A percentile compares a stretch with the other conserved stretches of the same genome.
phyloP scores from a whole-genome alignment of 2,329 filamentous ascomycete genomes.

The Chalara sp. region DNA sequence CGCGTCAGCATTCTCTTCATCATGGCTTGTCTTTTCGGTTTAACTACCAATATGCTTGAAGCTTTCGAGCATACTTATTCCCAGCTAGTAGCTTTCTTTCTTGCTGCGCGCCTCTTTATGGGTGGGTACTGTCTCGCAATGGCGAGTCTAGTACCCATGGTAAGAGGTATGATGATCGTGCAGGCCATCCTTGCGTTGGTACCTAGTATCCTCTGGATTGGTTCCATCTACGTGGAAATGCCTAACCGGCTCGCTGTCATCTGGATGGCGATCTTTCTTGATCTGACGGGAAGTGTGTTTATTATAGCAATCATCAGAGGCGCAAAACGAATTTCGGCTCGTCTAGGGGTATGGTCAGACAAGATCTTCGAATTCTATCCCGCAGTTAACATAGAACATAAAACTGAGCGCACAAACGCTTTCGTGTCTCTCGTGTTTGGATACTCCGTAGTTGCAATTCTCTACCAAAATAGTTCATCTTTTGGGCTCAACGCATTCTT shows the following conservation, averaged over 20 bases:
- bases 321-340: constrained; percentile 17
- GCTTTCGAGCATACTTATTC: constrained; percentile 50
- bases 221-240: constrained; percentile 47
- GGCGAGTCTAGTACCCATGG: constrained; percentile 47
- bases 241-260: constrained; percentile 48
- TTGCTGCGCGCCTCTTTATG: constrained; percentile 49
- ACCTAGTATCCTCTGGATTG: constrained; percentile 51
- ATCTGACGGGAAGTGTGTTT: constrained; percentile 41
- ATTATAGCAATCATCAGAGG: constrained; percentile 35
- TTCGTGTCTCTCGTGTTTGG: constrained; percentile 61
- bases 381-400: constrained; percentile 59
- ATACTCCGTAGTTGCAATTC: constrained; percentile 54
- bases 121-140: constrained; percentile 41
- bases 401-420: constrained; percentile 55
- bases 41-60: constrained; percentile 56
- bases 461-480: constrained; percentile 47
- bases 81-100: constrained; percentile 53
- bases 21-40: constrained; percentile 53
- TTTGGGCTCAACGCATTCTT: constrained; percentile 52
- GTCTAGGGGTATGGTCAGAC: constrained; percentile 14
- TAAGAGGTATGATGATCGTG: constrained; percentile 47
- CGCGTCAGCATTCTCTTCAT: constrained; percentile 53
- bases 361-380: constrained; percentile 51
- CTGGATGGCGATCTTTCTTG: constrained; percentile 47
- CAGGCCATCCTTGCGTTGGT: constrained; percentile 38